Percentiles rank a stretch among this genome's conserved stretches.
These are phyloP conservation scores for Sphagnum contortum DNA, from an alignment of 225 moss, liverwort and hornwort genomes.

Conservation along the genomic window DNA sequence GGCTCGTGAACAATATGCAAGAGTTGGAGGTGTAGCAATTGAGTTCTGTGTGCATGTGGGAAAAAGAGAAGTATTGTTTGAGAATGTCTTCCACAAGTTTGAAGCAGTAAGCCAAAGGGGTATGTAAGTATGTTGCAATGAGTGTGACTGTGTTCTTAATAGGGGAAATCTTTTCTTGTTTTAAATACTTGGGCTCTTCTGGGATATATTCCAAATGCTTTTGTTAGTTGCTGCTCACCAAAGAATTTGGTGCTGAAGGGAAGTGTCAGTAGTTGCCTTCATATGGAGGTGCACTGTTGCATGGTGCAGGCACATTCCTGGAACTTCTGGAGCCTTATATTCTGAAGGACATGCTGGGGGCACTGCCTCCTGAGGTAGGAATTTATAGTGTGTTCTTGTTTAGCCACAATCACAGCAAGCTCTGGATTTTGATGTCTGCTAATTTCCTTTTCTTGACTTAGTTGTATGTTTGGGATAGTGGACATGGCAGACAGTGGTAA, in stretches of 20 bases:
- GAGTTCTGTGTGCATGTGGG: conserved; percentile 98
- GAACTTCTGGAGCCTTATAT: conserved; percentile 98
- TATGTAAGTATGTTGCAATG: conserved; percentile 11
- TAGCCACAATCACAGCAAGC: neutral
- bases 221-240: too few species aligned
- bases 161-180: too few species aligned
- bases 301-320: conserved; percentile 71
- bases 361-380: conserved; percentile 88
- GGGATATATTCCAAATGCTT: too few species aligned
- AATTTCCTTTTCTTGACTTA: too few species aligned
- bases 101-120: conserved; percentile 91
- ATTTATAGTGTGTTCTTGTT: neutral
- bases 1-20: conserved; percentile 92
- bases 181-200: too few species aligned
- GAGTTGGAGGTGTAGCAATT: conserved; percentile 99
- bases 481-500: too few species aligned
- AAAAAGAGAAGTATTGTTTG: conserved; percentile 95
- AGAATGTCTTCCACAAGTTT: conserved; percentile 96
- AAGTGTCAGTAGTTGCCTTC: too few species aligned
- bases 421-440: neutral
- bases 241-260: too few species aligned
- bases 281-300: conserved; percentile 3
- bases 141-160: too few species aligned
- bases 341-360: conserved; percentile 86
- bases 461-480: too few species aligned